These are phyloP conservation scores for Plantago elongata DNA, from an alignment of 257 asterid species.

Conservation along the genomic window DNA sequence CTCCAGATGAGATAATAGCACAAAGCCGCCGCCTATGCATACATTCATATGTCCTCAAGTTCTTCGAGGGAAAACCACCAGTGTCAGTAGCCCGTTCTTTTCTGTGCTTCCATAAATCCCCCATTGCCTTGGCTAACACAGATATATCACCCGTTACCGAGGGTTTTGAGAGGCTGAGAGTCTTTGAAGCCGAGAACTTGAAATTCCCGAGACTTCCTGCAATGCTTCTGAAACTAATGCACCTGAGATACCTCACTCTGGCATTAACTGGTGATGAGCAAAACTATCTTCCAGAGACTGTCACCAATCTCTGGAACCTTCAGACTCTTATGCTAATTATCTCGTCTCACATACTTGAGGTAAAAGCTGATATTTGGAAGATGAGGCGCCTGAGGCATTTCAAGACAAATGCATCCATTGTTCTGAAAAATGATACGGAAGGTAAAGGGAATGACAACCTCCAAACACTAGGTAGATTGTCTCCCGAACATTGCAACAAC, in stretches of 20 bases:
- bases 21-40: conserved; percentile 29
- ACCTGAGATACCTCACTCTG: conserved; percentile 40
- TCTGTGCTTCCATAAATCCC: conserved; percentile 16
- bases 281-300: conserved; percentile 18
- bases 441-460: conserved; percentile 2
- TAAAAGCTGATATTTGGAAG: conserved; percentile 28
- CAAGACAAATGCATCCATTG: conserved; percentile 20
- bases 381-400: conserved; percentile 29
- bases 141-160: conserved; percentile 21
- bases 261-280: conserved; percentile 6
- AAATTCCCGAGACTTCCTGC: conserved; percentile 24
- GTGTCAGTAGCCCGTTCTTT: conserved; percentile 27
- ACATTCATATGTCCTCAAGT: conserved; percentile 21
- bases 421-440: background rate
- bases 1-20: background rate
- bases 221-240: conserved; percentile 23
- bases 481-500: conserved; percentile 21
- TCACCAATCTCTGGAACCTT: conserved; percentile 34
- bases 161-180: conserved; percentile 28
- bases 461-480: conserved; percentile 22
- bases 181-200: conserved; percentile 28
- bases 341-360: background rate
- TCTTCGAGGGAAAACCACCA: conserved; percentile 12
- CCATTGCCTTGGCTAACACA: conserved; percentile 5
- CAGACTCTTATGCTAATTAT: conserved; percentile 34